A percentile compares a stretch with the other conserved stretches of the same genome.
Conservation (phyloP, 2,329 filamentous ascomycete genomes). For the Botrytis pseudocinerea region DNA sequence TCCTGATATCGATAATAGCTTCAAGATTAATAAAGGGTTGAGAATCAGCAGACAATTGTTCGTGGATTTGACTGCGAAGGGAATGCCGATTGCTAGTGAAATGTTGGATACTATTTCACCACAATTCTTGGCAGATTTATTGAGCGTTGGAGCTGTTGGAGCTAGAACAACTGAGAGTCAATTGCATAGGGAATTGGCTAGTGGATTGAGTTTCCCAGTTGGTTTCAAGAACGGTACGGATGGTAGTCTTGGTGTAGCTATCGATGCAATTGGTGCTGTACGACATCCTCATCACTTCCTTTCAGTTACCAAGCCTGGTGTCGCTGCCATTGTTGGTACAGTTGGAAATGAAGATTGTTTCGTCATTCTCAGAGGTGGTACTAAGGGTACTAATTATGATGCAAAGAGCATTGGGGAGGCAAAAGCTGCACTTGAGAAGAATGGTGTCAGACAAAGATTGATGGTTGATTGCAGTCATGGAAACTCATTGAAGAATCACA, state of each 20-base stretch:
- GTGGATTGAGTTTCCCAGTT: conserved; percentile 92
- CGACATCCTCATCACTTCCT: conserved; percentile 94
- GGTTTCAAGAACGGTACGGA: conserved; percentile 99
- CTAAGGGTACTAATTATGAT: conserved; percentile 92
- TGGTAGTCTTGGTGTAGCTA: conserved; percentile 81
- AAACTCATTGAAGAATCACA: conserved; percentile 94
- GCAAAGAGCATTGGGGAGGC: conserved; percentile 79
- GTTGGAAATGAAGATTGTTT: conserved; percentile 96
- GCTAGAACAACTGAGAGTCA: conserved; percentile 97
- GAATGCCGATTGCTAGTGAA: conserved; percentile 95
- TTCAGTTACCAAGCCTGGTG: conserved; percentile 93
- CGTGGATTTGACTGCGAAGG: conserved; percentile 84
- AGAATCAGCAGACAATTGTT: conserved; percentile 86
- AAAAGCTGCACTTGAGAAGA: conserved; percentile 74
- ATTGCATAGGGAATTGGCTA: conserved; percentile 90
- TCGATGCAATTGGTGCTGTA: conserved; percentile 93
- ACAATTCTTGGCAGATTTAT: conserved; percentile 90
- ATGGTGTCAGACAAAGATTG: conserved; percentile 71
- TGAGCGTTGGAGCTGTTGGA: conserved; percentile 90
- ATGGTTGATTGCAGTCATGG: conserved; percentile 99
- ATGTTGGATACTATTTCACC: conserved; percentile 98
- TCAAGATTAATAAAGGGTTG: conserved; percentile 98
- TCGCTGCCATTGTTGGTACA: conserved; percentile 92
- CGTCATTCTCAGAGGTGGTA: conserved; percentile 90
- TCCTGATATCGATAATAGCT: conserved; percentile 96